Base-by-base conservation (phyloP, 768 basidiomycete genomes). In the Lentinula sp. region DNA sequence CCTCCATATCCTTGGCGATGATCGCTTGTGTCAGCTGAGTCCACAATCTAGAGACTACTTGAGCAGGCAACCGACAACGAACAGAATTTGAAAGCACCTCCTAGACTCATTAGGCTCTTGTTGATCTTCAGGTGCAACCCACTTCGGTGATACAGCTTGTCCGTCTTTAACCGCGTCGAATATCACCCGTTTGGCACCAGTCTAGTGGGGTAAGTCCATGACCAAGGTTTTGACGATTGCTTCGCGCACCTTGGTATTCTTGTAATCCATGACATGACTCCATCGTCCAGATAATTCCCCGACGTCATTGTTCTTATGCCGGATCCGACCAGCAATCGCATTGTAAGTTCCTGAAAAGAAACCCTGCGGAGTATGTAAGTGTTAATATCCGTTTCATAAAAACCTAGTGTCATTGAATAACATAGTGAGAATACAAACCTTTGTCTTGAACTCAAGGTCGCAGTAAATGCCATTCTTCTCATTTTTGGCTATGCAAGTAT, bases 271-370 rank as follows among this genome's bases (percentile, higher is more conserved):
- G 32, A 84, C 70, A 65, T 90, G 85, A 70, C 86, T 92, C 97
- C 97, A 99, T 71, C 88, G 83, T 33, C 97, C 97, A 13, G 83
- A 83, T 41, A 99, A 75, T 69, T 98, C 95, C 4, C 95, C 97
- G 13, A 91, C 76, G 2, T 92, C 90, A 6, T 74, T 74, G 32
- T 77, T 74, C 12, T 81, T 79, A 54, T 78, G 81, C 64, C 88
- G 87, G 66, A 98, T 81, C 65, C 86, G 85, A 9, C 97, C 97
- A 5, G 85, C 73, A 61, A 99, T 83, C 41, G 88, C 86, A 70
- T 99, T 98, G 78, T 98, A 96, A 59, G 91, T 90, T 23, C 97
- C 97, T 0, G 94, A 95, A 75, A 98, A 97, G 81, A 96, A 98
- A 18, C 96, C 96, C 91, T 92, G 68, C 15, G 28, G 28, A 18